Evolutionary conservation across 2,329 filamentous ascomycete species (phyloP), one percentile per base, ranked within the genome.

Genomic region (Neurospora sp.): DNA sequence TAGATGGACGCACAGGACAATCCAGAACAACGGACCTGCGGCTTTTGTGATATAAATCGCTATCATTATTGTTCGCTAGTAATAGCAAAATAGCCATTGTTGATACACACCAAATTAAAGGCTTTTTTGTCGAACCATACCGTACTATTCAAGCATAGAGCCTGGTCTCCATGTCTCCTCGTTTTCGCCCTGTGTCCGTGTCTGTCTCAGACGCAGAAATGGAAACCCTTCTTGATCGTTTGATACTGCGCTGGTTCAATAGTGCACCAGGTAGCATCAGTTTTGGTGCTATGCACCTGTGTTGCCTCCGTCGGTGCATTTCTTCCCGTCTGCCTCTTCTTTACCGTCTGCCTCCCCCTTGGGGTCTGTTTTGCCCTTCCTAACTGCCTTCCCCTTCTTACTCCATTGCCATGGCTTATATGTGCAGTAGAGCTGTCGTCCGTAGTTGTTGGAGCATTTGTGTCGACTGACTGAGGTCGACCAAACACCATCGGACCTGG

Each of bases 401-500:
- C 19, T 52, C 23, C 46, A 28, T 52, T 1, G 23, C 11, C 19
- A 52, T 52, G 19, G 46, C 11, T 52, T 6, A 28, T 2, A 52
- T 23, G 43, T 28, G 43, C 11, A 23, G 43, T 15, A 28, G 5
- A 52, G 1, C 6, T 17, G 23, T 62, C 23, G 8, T 6, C 8
- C 52, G 23, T 36, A 36, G 28, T 36, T 36, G 3, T n/a, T 3
- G 52, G 23, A 33, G 12, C 6, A 15, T 8, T 36, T 36, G 2
- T 36, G 4, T 36, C 52, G 52, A 17, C 12, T 8, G 52, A 36
- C 28, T 62, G 52, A 17, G 52, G 52, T 2, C 52, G 52, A 36
- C 52, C 52, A 33, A 62, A n/a, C 12, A 62, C 28, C 52, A 36
- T 62, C 3, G 28, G 28, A 52, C 68, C 76, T 68, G 67, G 73